A percentile compares a stretch with the other conserved stretches of the same genome.
Conservation (phyloP, 73 alveolate species). For the Paramecium octaurelia region DNA sequence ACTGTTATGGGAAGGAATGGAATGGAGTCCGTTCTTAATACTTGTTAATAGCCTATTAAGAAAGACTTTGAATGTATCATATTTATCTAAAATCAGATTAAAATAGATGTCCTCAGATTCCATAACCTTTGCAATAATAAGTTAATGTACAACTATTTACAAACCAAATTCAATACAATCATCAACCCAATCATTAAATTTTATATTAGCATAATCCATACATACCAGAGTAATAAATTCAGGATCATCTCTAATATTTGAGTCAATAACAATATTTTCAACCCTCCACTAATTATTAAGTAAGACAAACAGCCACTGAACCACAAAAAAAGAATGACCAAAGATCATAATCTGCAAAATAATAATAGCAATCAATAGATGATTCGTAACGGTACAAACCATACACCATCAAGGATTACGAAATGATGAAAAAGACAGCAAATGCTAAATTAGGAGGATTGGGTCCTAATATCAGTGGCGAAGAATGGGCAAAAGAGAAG, state of each 20-base stretch:
- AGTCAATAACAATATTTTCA: neutral
- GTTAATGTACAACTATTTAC: neutral
- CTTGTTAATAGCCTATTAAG: conserved; percentile 30
- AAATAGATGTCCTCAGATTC: neutral
- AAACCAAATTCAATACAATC: neutral
- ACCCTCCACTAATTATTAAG: neutral
- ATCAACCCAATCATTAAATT: neutral
- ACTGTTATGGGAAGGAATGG: conserved; percentile 47
- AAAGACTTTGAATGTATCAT: neutral
- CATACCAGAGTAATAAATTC: neutral
- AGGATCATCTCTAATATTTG: neutral
- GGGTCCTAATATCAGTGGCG: conserved; percentile 94
- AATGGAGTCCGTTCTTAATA: neutral
- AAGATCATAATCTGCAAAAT: conserved; percentile 37
- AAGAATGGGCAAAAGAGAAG: conserved; percentile 89
- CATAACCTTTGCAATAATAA: neutral
- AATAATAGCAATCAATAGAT: neutral
- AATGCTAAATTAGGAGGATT: conserved; percentile 86
- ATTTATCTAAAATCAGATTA: neutral
- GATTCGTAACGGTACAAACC: conserved; percentile 71
- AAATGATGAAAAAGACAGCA: conserved; percentile 76
- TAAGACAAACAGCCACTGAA: neutral
- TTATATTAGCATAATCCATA: conserved; percentile 15
- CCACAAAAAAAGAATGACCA: neutral
- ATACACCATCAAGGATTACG: conserved; percentile 88